A percentile compares a stretch with the other conserved stretches of the same genome.
Evolutionary conservation across 371 early-diverging fungal species (phyloP).

Genomic region (Mortierella sp.): DNA sequence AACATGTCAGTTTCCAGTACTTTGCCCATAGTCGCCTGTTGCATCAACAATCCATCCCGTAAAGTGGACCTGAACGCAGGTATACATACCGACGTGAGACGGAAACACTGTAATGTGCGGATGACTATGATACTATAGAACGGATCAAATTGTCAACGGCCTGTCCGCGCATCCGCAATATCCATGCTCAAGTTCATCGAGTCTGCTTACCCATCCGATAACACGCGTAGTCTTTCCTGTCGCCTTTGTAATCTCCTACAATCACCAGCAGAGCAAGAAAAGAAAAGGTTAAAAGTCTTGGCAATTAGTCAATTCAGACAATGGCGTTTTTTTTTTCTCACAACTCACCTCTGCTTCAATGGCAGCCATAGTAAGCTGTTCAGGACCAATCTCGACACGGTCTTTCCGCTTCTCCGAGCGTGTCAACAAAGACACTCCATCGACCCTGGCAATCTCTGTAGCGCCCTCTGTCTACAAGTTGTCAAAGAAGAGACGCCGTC

Average conservation of each 20-base stretch:
- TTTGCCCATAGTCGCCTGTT: neutral
- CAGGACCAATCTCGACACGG: constrained; percentile 77
- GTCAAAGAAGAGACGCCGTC: constrained; percentile 5
- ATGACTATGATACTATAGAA: constrained; percentile 72
- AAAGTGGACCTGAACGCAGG: neutral
- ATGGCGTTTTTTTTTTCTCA: neutral
- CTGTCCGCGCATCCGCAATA: neutral
- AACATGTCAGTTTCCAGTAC: neutral
- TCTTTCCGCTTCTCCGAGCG: constrained; percentile 84
- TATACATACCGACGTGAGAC: constrained; percentile 71
- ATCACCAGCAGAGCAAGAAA: too few species aligned
- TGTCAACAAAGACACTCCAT: constrained; percentile 68
- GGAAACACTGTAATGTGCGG: constrained; percentile 86
- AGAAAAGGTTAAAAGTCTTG: neutral
- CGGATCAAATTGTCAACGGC: neutral
- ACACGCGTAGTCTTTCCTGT: constrained; percentile 66
- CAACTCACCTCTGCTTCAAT: constrained; percentile 68
- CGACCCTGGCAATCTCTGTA: constrained; percentile 63
- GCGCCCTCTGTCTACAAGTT: constrained; percentile 29
- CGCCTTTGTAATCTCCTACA: constrained; percentile 61
- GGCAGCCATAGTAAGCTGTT: constrained; percentile 77
- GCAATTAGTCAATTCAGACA: neutral
- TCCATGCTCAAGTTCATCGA: neutral
- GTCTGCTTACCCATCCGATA: constrained; percentile 76
- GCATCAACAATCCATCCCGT: neutral